Base-by-base conservation (phyloP, 192 early-diverging fungal genomes). In the Coemansia sp. region DNA sequence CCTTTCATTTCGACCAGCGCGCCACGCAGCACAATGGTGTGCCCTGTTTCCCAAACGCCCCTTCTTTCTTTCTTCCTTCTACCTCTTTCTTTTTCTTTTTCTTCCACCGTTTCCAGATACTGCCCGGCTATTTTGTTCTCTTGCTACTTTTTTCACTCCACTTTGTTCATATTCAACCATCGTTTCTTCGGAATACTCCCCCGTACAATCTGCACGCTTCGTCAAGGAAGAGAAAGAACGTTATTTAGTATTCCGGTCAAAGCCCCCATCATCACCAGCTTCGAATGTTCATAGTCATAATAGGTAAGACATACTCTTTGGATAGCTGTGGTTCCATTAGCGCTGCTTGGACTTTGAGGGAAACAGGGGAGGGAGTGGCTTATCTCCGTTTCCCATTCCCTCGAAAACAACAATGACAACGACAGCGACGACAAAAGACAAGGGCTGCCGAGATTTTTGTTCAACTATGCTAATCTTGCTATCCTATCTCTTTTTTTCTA, bases 201-300 rank as follows among this genome's bases (percentile, higher is more conserved):
- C 48, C 48, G 4, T 32, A 32, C 32, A 32, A 32, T 32, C 32
- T 32, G 32, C 32, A 32, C 32, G 32, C 32, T 32, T 32, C 32
- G 32, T 32, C 3, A 32, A 32, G 4, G 32, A 32, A 32, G 32
- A 32, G 32, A 32, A 32, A 32, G 32, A 32, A 2, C 32, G 32
- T 32, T 32, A 32, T 32, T 32, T 32, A 32, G 32, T 32, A 32
- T 32, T 32, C 32, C 32, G 4, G 32, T 32, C 32, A 32, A 32
- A 32, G 32, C 32, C 32, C 32, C 32, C 32, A 32, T 0, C 4
- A 32, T 32, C 32, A 32, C 15, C 37, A 54, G 52, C 52, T 26
- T 23, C 13, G 66, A 58, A 84, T 84, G 82, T 84, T 79, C 32
- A 79, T 79, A 63, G 63, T 58, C 15, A 54, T 84, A 26, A 76